These are phyloP conservation scores for Sphagnum magellanicum DNA, from an alignment of 228 moss, liverwort and hornwort genomes.

Conservation along the genomic window DNA sequence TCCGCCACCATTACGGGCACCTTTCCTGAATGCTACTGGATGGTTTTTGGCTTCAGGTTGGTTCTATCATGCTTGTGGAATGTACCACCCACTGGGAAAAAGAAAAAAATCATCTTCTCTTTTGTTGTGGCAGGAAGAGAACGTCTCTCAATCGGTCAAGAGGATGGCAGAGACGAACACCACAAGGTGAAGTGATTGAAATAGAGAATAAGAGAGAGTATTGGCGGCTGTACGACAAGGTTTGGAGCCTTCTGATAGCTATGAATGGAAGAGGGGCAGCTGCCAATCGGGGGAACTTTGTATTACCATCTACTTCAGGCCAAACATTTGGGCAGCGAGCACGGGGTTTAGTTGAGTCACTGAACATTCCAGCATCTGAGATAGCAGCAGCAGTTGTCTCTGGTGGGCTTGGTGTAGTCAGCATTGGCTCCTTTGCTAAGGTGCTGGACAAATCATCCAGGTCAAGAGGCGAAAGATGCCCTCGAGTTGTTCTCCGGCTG, in stretches of 20 bases:
- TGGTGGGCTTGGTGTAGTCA: slow-evolving; percentile 33
- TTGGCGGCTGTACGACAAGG: slow-evolving; percentile 28
- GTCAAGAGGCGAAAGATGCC: slow-evolving; percentile 25
- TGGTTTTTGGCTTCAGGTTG: too few species aligned
- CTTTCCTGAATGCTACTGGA: too few species aligned
- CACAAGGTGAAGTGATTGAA: slow-evolving; percentile 11
- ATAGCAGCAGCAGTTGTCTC: slow-evolving; percentile 43
- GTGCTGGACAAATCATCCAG: slow-evolving; percentile 18
- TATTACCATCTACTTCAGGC: slow-evolving; percentile 20
- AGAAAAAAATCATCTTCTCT: not conserved
- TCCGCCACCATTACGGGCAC: too few species aligned
- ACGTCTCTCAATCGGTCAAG: slow-evolving; percentile 9
- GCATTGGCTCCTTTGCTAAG: slow-evolving; percentile 17
- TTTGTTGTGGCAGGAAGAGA: slow-evolving; percentile 9
- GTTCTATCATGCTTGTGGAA: too few species aligned
- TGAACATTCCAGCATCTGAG: slow-evolving; percentile 34
- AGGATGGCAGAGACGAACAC: slow-evolving; percentile 15
- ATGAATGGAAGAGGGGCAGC: slow-evolving; percentile 26
- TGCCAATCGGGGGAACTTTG: slow-evolving; percentile 15
- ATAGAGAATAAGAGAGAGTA: slow-evolving; percentile 11
- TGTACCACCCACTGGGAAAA: too few species aligned
- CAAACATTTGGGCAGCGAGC: slow-evolving; percentile 37
- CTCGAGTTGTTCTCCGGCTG: slow-evolving; percentile 27
- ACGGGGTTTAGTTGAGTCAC: slow-evolving; percentile 32
- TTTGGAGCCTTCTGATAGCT: slow-evolving; percentile 27